Base-by-base conservation (phyloP, 345 rosid species). In the Rhodamnia rubescens region DNA sequence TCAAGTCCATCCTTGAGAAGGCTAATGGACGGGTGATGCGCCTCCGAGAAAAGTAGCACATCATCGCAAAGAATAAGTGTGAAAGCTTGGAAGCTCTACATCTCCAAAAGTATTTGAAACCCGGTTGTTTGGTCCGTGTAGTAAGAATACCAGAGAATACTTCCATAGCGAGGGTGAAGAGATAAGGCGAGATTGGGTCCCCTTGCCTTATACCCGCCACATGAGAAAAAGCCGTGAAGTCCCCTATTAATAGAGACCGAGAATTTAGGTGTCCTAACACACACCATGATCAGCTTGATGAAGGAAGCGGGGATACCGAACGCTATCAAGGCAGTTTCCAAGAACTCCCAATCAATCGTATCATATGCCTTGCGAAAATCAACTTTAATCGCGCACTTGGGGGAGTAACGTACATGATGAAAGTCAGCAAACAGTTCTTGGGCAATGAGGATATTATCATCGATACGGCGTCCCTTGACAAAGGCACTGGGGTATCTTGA, bases 61-160 rank as follows among this genome's bases (percentile, higher is more conserved):
- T 47, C 83, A 49, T 82, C 40, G 0, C 32, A 24, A 52, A 82
- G 7, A 26, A 52, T 5, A 50, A 47, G 6, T 51, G 84, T 9
- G 56, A 49, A 1, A 53, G 16, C 24, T 10, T 9, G 1, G 53
- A 2, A 2, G 20, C 4, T 26, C 27, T 51, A 32, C 84, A 82
- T 3, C 29, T 22, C 18, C 24, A 54, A 8, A 49, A 55, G 11
- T 3, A 82, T 24, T 26, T 11, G 12, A 82, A 7, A 1, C 4
- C 84, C 42, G 24, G 7, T 6, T 0, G 13, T 8, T 4, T 26
- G 4, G 26, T 12, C 49, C 2, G 29, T 2, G 7, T 0, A 1
- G 7, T 26, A 10, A n/a, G 1, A 82, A 20, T 27, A 11, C 36
- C 1, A 44, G 22, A 4, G 49, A n/a, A 15, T 0, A 82, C 24